Percentiles rank a stretch among this genome's conserved stretches.
Conservation (phyloP, 805 yeast genomes). For the Scheffersomyces coipomensis region DNA sequence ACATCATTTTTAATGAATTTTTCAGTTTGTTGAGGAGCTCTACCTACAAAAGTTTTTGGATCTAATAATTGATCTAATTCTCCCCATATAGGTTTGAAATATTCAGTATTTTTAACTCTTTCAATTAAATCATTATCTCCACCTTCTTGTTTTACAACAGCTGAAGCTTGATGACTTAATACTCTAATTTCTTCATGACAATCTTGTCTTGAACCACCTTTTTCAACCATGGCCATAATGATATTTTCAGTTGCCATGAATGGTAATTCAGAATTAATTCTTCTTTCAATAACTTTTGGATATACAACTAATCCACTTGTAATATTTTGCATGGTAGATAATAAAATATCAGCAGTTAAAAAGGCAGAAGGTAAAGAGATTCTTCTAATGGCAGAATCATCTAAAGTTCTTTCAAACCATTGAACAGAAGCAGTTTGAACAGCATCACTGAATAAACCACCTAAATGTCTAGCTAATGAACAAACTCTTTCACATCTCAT, state of each 20-base stretch:
- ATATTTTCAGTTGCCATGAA: conserved; percentile 99
- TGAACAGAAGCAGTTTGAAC: conserved; percentile 97
- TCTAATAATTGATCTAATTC: conserved; percentile 81
- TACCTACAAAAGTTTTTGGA: conserved; percentile 93
- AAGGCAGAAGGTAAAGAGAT: conserved; percentile 95
- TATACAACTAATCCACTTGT: conserved; percentile 95
- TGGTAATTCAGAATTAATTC: conserved; percentile 91
- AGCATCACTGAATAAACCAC: conserved; percentile 87
- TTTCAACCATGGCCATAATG: conserved; percentile 99
- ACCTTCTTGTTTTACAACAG: conserved; percentile 96
- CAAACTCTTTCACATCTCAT: conserved; percentile 99
- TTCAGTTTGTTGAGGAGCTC: conserved; percentile 97
- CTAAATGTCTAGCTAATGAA: conserved; percentile 95
- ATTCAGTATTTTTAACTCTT: conserved; percentile 71
- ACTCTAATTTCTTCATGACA: conserved; percentile 98
- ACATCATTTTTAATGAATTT: conserved; percentile 87
- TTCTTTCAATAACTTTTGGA: conserved; percentile 97
- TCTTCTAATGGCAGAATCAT: conserved; percentile 97
- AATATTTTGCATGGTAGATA: conserved; percentile 86
- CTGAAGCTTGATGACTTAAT: conserved; percentile 94
- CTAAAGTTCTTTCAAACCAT: conserved; percentile 99
- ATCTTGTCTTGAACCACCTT: conserved; percentile 97
- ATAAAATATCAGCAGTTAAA: conserved; percentile 89
- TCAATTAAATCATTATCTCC: conserved; percentile 97
- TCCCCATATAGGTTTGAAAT: conserved; percentile 85